phyloP scores from a whole-genome alignment of 2,329 filamentous ascomycete species.

The Mycocentrospora acerina region DNA sequence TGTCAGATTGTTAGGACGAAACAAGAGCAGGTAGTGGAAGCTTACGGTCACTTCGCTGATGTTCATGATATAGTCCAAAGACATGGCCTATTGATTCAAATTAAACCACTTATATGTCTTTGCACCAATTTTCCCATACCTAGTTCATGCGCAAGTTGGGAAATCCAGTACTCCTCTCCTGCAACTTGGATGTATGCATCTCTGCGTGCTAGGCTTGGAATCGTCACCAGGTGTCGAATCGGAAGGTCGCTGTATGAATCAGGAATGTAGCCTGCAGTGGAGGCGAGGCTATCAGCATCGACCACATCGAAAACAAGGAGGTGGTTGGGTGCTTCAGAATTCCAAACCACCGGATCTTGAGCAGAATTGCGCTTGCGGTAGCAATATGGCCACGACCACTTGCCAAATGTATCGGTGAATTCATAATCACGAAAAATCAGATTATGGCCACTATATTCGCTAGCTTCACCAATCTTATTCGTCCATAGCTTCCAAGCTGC shows the following conservation, averaged over 20 bases:
- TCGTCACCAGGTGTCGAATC: background rate
- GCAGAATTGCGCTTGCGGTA: background rate
- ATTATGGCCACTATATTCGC: constrained; percentile 1
- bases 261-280: constrained; percentile 4
- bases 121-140: background rate
- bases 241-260: background rate
- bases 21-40: no score
- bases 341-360: background rate
- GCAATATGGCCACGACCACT: background rate
- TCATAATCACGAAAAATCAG: constrained; percentile 4
- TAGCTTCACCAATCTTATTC: constrained; percentile 1
- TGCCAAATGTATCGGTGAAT: background rate
- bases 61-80: constrained; percentile 2
- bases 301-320: background rate
- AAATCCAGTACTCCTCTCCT: background rate
- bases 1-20: no score
- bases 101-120: background rate
- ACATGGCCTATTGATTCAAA: background rate
- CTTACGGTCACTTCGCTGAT: constrained; percentile 1
- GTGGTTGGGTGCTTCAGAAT: constrained; percentile 1
- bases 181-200: background rate
- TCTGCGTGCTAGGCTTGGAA: background rate
- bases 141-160: constrained; percentile 1
- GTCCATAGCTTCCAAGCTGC: constrained; percentile 6
- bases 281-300: background rate